These are phyloP conservation scores for Peronospora destructor DNA, from an alignment of 352 stramenopile species.

Conservation along the genomic window DNA sequence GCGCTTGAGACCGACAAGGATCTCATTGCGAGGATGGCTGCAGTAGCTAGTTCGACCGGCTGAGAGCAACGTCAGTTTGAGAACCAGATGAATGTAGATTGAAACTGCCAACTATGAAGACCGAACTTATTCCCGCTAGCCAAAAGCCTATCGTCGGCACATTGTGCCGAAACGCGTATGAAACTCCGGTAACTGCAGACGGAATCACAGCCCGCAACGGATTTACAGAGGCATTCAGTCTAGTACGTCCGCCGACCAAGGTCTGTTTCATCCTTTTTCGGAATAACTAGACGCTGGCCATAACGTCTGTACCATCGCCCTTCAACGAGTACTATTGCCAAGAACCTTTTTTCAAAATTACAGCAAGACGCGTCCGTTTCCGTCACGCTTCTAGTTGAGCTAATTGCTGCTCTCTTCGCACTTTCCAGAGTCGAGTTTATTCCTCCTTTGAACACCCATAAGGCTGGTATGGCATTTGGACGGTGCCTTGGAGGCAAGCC, in stretches of 20 bases:
- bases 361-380: constrained; percentile 37
- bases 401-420: constrained; percentile 5
- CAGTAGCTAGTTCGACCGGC: constrained; percentile 4
- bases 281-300: constrained; percentile 7
- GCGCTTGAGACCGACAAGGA: constrained; percentile 11
- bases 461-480: constrained; percentile 39
- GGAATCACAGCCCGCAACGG: constrained; percentile 21
- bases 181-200: constrained; percentile 29
- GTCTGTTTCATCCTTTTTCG: constrained; percentile 4
- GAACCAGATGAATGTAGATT: constrained; percentile 1
- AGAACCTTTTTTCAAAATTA: constrained; percentile 11
- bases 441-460: neutral
- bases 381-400: constrained; percentile 13
- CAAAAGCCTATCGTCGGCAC: constrained; percentile 10
- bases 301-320: constrained; percentile 21
- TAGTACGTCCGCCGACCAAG: neutral
- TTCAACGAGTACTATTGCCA: constrained; percentile 2
- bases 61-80: neutral
- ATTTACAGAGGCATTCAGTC: constrained; percentile 10
- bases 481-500: constrained; percentile 46
- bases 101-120: constrained; percentile 1
- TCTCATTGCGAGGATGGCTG: constrained; percentile 18
- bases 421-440: constrained; percentile 15
- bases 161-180: constrained; percentile 15
- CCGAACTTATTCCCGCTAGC: neutral